Evolutionary conservation across 139 green algal species (phyloP).

Genomic region (Eudorina sp.): DNA sequence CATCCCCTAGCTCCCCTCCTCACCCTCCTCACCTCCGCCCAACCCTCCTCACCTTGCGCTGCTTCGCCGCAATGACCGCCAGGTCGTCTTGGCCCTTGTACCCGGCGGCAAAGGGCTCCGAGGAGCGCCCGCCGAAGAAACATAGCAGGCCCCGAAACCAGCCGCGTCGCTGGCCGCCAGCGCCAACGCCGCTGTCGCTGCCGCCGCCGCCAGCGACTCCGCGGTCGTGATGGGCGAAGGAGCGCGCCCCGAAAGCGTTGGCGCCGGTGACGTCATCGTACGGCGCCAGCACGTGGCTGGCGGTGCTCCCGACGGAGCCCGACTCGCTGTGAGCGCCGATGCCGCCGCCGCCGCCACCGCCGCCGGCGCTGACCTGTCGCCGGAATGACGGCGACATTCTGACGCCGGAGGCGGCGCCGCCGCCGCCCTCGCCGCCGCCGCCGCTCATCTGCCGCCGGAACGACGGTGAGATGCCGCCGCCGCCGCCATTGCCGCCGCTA

Average conservation of each 20-base stretch:
- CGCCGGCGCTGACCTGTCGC: not conserved
- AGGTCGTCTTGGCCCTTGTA: conserved; percentile 13
- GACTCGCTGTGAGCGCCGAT: not conserved
- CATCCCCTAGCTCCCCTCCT: too few relatives aligned
- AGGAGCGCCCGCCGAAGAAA: not conserved
- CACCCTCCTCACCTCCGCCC: not conserved
- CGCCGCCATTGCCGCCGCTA: not conserved
- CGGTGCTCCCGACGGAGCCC: not conserved
- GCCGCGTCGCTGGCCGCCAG: not conserved
- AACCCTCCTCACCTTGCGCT: too few relatives aligned
- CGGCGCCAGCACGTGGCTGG: not conserved
- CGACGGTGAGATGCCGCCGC: not conserved
- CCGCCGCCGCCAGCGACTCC: not conserved
- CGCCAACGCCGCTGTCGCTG: not conserved
- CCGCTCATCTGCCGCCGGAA: not conserved
- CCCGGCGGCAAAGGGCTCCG: not conserved
- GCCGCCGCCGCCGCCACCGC: not conserved
- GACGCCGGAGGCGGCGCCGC: too few relatives aligned
- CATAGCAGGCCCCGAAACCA: not conserved
- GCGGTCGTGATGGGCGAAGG: not conserved
- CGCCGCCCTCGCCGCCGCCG: not conserved
- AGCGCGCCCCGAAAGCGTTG: not conserved
- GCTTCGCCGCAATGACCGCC: not conserved
- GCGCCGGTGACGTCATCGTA: not conserved
- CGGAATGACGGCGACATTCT: not conserved